These are phyloP conservation scores for Cetraspora pellucida DNA, from an alignment of 192 early-diverging fungal genomes.

Conservation along the genomic window DNA sequence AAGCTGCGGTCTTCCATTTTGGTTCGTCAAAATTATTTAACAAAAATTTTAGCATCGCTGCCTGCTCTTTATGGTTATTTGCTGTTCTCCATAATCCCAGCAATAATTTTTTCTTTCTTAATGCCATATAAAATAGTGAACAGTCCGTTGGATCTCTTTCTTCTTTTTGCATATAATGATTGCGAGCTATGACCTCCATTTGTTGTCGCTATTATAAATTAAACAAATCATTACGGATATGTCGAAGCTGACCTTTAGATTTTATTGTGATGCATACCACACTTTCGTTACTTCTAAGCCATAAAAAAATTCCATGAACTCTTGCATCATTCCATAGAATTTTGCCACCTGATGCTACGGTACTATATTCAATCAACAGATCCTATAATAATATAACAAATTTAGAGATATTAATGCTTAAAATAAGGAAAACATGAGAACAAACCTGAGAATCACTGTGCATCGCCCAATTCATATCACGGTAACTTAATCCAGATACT, in stretches of 20 bases:
- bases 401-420: neutral
- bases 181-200: conserved; percentile 87
- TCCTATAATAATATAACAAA: conserved; percentile 54
- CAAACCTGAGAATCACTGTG: conserved; percentile 88
- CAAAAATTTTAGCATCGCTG: conserved; percentile 88
- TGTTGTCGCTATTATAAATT: conserved; percentile 50
- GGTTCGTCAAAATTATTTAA: conserved; percentile 88
- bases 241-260: too few species aligned
- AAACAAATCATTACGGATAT: neutral
- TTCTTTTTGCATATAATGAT: conserved; percentile 74
- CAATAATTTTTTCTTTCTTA: conserved; percentile 88
- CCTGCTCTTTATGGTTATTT: conserved; percentile 79
- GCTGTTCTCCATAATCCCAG: conserved; percentile 90
- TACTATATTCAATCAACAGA: conserved; percentile 62
- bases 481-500: conserved; percentile 50
- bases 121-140: conserved; percentile 86
- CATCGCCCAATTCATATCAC: conserved; percentile 84
- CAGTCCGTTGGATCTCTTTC: conserved; percentile 86
- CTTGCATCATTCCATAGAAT: conserved; percentile 82
- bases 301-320: conserved; percentile 81
- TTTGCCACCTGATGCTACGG: conserved; percentile 55
- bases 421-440: neutral
- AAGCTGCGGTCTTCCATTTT: conserved; percentile 90
- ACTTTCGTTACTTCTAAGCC: conserved; percentile 76
- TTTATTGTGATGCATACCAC: conserved; percentile 53